Evolutionary conservation across 768 basidiomycete genomes (phyloP), one percentile per base, ranked within the genome.

Genomic region (Lepiota venenata): DNA sequence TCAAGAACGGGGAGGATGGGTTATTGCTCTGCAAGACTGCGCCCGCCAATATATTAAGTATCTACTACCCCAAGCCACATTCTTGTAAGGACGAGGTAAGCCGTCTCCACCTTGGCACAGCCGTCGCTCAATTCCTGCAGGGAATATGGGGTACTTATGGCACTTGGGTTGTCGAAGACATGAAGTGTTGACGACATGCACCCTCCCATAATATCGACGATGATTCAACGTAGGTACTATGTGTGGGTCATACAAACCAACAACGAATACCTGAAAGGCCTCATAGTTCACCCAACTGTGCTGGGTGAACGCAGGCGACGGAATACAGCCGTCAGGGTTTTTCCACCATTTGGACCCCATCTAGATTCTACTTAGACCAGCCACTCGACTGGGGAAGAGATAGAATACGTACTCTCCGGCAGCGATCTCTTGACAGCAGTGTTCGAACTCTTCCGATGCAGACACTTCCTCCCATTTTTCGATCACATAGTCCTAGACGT

Each of bases 401-500:
- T 14, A 39, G 29, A 40, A 39, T 21, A 74, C 84, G 66, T 65
- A 88, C 85, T 88, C 87, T 74, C 87, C 87, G 50, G 78, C 79
- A 6, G 87, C 84, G 18, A 88, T 81, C 62, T 88, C 87, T 63
- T 81, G 74, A 61, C 85, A 88, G 60, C 85, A 85, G 57, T 72
- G 74, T 63, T 88, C 86, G 61, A 88, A 87, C 59, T 85, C 85
- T 8, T 74, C 73, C 1, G 79, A 82, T 15, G 71, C 69, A 20
- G 82, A 82, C 7, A 88, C 85, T 53, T 84, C 82, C 40, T 83
- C 82, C 87, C 87, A 90, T 60, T 82, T 80, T n/a, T 85, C 81
- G 1, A 90, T 84, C 20, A 90, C 82, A 56, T 83, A 91, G 63
- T 90, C 87, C 80, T 86, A 58, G 1, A 57, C 46, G 40, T 35